Evolutionary conservation across 257 asterid genomes (phyloP).

Genomic region (Salvia splendens): DNA sequence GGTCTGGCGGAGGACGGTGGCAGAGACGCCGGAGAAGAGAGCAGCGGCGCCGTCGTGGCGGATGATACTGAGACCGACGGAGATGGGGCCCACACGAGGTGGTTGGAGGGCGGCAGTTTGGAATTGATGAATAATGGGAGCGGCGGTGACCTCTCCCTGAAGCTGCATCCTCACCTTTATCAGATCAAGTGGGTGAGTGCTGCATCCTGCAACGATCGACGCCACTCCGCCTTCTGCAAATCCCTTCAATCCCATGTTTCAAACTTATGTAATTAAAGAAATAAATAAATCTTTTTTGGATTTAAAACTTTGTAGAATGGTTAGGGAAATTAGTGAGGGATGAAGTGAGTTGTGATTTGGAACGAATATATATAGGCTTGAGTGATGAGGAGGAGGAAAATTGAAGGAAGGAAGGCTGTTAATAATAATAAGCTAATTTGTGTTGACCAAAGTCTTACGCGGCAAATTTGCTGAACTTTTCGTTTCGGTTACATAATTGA

Average conservation of each 20-base stretch:
- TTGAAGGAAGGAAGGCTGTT: too few relatives aligned
- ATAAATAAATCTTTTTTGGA: too few relatives aligned
- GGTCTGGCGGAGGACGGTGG: constrained; percentile 67
- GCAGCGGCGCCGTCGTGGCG: constrained; percentile 60
- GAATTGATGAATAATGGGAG: not conserved
- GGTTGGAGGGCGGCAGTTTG: constrained; percentile 3
- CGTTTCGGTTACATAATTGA: too few relatives aligned
- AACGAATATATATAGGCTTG: too few relatives aligned
- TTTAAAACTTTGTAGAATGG: too few relatives aligned
- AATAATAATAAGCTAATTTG: too few relatives aligned
- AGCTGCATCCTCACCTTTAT: constrained; percentile 71
- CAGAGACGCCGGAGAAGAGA: constrained; percentile 67
- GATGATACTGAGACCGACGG: constrained; percentile 49
- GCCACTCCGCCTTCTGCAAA: constrained; percentile 69
- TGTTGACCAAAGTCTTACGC: too few relatives aligned
- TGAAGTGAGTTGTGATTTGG: too few relatives aligned
- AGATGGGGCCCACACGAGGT: constrained; percentile 47
- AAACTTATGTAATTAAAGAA: too few relatives aligned
- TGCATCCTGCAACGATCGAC: constrained; percentile 67
- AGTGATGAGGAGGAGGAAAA: too few relatives aligned
- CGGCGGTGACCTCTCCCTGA: constrained; percentile 46
- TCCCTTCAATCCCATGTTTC: constrained; percentile 41
- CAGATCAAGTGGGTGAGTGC: constrained; percentile 58
- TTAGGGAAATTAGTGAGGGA: too few relatives aligned
- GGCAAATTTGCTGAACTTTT: too few relatives aligned